Evolutionary conservation across 805 yeast species (phyloP), one percentile per base, ranked within the genome.

Genomic region (Babjeviella inositovora): DNA sequence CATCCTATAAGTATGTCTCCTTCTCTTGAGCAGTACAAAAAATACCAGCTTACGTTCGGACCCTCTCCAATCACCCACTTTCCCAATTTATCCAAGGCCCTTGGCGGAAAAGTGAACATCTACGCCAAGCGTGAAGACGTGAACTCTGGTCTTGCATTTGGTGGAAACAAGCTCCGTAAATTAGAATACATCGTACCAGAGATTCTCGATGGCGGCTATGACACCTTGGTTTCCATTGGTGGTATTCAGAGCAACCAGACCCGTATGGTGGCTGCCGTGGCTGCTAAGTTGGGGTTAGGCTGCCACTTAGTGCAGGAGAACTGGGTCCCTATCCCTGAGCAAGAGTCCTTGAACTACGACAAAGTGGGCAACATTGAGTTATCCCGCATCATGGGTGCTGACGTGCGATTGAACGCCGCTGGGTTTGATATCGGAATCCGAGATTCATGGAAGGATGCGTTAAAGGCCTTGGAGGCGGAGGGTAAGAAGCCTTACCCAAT

Each of bases 191-290:
- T 45, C 15, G 43, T 45, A 19, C 51, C 51, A 11, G 50, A 45
- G 21, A 43, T 43, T 17, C 15, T 45, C 18, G 45, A 34, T 5
- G 51, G 51, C 23, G 39, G 43, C 7, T 45, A 45, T 28, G 48
- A 47, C 7, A 47, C 48, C 9, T 37, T 45, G 23, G 50, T 45
- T 15, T 45, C 50, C 2, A 45, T 45, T 23, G 50, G 50, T 24
- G 50, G 50, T 24, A 43, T 45, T 16, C 50, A 45, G 28, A 43
- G 49, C 13, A 45, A 45, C 16, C 50, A 45, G 32, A 46, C 52
- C 8, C 34, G 50, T 25, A 45, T 42, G 43, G 47, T 49, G 1
- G 47, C 45, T 14, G 52, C 52, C 11, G 46, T 46, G 16, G 52
- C 52, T 9, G 47, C 51, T 21, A 46, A 46, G 25, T 27, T 46